A percentile compares a stretch with the other conserved stretches of the same genome.
Evolutionary conservation across 2,329 filamentous ascomycete species (phyloP).

Genomic region (Exophiala spinifera): DNA sequence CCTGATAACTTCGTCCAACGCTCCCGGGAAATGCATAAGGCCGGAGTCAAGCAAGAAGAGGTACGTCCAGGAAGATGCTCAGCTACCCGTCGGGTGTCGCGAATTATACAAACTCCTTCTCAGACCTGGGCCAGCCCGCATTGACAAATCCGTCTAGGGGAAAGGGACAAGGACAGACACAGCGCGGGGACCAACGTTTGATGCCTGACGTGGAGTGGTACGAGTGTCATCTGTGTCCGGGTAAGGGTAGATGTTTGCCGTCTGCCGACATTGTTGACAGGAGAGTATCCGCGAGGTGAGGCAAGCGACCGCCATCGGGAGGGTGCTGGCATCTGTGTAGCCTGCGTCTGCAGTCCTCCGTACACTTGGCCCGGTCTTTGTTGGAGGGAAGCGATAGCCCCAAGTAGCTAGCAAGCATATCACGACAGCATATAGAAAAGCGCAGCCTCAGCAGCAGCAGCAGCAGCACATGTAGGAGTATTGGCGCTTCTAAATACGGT

Average conservation of each 20-base stretch:
- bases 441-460: no score
- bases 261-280: neutral
- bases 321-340: slow-evolving; percentile 1
- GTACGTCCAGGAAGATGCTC: no score
- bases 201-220: neutral
- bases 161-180: neutral
- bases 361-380: neutral
- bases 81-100: no score
- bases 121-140: no score
- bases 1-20: no score
- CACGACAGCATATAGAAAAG: neutral
- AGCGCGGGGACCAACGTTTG: neutral
- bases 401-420: no score
- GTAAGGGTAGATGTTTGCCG: slow-evolving; percentile 6
- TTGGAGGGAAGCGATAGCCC: neutral
- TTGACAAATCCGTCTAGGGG: no score
- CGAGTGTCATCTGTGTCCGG: no score
- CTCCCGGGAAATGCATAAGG: no score
- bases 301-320: neutral
- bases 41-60: no score
- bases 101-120: neutral
- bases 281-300: neutral
- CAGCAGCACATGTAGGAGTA: no score
- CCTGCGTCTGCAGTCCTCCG: neutral
- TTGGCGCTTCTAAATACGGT: no score